A percentile compares a stretch with the other conserved stretches of the same genome.
Evolutionary conservation across 768 basidiomycete species (phyloP).

Genomic region (Lenzites betulinus): DNA sequence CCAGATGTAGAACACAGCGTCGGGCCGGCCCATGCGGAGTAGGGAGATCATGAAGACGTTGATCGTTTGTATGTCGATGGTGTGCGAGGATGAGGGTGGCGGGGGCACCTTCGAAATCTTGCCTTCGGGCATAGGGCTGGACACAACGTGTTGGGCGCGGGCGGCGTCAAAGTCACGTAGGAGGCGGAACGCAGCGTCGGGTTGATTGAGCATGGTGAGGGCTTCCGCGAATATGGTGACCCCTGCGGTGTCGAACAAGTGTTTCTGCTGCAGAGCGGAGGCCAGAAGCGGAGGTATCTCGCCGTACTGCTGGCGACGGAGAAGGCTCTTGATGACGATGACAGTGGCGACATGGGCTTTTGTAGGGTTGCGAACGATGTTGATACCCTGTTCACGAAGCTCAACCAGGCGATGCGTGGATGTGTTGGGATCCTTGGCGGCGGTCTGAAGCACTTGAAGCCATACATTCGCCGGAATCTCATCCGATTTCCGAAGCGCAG

Average conservation of each 20-base stretch:
- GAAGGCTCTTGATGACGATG: conserved; percentile 53
- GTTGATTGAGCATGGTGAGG: conserved; percentile 44
- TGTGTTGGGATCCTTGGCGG: conserved; percentile 18
- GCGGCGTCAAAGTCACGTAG: conserved; percentile 43
- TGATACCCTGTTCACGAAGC: conserved; percentile 39
- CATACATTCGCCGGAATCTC: background rate
- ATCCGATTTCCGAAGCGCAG: background rate
- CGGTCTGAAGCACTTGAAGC: background rate
- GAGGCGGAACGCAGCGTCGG: conserved; percentile 51
- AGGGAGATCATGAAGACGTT: conserved; percentile 50
- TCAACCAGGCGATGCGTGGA: conserved; percentile 37
- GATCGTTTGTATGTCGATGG: conserved; percentile 21
- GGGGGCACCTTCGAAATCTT: too few relatives aligned
- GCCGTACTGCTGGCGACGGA: conserved; percentile 42
- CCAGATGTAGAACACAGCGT: conserved; percentile 68
- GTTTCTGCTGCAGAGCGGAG: conserved; percentile 16
- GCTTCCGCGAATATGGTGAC: conserved; percentile 54
- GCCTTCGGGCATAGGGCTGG: background rate
- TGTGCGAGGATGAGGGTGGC: conserved; percentile 6
- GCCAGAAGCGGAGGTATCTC: conserved; percentile 41
- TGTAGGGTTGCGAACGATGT: conserved; percentile 33
- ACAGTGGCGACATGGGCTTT: conserved; percentile 54
- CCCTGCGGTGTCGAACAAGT: conserved; percentile 45
- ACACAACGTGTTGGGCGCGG: background rate
- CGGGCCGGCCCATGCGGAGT: conserved; percentile 55